These are phyloP conservation scores for Epichloe baconii DNA, from an alignment of 2,329 filamentous ascomycete genomes.

Conservation along the genomic window DNA sequence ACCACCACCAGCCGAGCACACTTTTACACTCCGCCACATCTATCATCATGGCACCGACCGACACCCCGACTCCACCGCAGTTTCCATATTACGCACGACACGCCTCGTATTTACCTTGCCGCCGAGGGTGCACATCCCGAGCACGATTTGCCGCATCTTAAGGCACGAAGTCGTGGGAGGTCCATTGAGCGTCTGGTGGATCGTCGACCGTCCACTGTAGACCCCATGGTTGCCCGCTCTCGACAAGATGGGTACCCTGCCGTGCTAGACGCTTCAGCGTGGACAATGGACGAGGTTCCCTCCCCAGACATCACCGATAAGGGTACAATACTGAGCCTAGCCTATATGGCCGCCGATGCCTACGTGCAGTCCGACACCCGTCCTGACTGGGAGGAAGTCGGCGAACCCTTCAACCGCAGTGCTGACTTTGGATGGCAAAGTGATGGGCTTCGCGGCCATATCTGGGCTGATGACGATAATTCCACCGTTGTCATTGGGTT, in stretches of 20 bases:
- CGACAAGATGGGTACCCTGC: conserved; percentile 55
- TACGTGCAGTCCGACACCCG: conserved; percentile 64
- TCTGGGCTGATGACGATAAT: conserved; percentile 79
- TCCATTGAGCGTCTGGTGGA: conserved; percentile 74
- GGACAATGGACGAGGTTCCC: conserved; percentile 67
- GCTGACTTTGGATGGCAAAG: conserved; percentile 85
- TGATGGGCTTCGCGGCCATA: conserved; percentile 81
- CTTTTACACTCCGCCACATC: conserved; percentile 69
- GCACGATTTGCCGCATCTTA: conserved; percentile 38
- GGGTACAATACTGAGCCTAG: conserved; percentile 69
- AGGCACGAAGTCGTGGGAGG: conserved; percentile 48
- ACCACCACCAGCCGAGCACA: conserved; percentile 38
- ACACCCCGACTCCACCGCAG: conserved; percentile 63
- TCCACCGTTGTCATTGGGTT: conserved; percentile 80
- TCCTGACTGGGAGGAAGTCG: conserved; percentile 74
- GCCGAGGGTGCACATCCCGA: conserved; percentile 43
- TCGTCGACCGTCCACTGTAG: conserved; percentile 60
- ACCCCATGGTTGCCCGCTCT: conserved; percentile 63
- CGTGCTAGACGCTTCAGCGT: conserved; percentile 58
- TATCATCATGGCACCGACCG: conserved; percentile 80
- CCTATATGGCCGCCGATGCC: conserved; percentile 78
- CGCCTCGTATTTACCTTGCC: conserved; percentile 41
- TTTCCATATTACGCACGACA: conserved; percentile 52
- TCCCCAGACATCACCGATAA: conserved; percentile 79
- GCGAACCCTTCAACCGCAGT: conserved; percentile 69